Base-by-base conservation (phyloP, 129 eudicot genomes). In the Flaveria linearis region DNA sequence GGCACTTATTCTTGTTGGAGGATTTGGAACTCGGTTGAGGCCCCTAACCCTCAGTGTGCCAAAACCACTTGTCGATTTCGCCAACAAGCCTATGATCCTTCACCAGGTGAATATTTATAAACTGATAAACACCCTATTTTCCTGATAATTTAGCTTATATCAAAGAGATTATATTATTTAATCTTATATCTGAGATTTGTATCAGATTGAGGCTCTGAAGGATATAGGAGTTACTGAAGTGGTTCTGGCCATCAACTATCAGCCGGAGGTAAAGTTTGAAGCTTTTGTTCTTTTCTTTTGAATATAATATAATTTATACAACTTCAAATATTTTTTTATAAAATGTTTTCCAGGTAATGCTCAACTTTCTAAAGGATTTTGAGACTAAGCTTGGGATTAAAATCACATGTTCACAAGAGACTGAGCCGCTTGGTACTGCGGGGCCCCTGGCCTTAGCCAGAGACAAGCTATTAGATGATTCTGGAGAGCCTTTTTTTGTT, bases 1-100 rank as follows among this genome's bases (percentile, higher is more conserved):
- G 97, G 98, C 98, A 16, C 88, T 94, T 28, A 91, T 94, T 84
- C 98, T 94, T 76, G 98, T 94, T 84, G 98, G 98, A 65, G 98
- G 98, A 9, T 89, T 90, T 57, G 98, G 98, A 57, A 94, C 98
- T 43, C 88, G 98, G 75, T 81, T 94, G 93, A 91, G 98, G 81
- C 98, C 98, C 11, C 80, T 94, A 82, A 94, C 97, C 25, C 88
- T 91, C 46, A 94, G 96, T 47, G 73, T 91, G 58, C 98, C 98
- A 15, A 94, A 94, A 83, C 98, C 98, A 22, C 97, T 94, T 13
- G 98, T 94, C 72, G 98, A 94, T 57, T 94, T 94, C 69, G 98
- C 88, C 70, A 94, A 94, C 88, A 94, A 94, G 68, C 98, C 98
- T 52, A 94, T 94, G 98, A 94, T 94, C 81, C 84, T 94, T 78